Evolutionary conservation across 805 yeast genomes (phyloP).

Genomic region (Vanderwaltozyma verrucispora): DNA sequence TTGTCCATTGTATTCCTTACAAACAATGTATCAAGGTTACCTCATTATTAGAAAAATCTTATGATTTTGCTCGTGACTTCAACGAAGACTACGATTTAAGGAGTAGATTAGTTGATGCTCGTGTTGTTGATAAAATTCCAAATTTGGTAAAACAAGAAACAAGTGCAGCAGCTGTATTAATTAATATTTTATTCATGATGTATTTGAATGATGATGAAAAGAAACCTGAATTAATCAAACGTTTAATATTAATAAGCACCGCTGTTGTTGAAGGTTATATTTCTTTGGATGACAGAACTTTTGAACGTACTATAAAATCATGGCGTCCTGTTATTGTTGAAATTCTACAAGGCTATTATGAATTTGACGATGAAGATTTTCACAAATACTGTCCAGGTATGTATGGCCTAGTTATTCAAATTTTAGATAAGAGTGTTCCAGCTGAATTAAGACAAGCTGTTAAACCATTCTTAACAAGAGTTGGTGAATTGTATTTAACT

Average conservation of each 20-base stretch:
- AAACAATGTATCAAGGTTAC: constrained; percentile 51
- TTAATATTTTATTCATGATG: constrained; percentile 68
- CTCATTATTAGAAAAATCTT: constrained; percentile 52
- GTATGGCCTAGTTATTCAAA: constrained; percentile 47
- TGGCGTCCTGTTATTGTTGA: constrained; percentile 93
- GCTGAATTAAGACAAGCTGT: constrained; percentile 53
- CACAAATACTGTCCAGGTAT: constrained; percentile 44
- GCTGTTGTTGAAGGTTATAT: constrained; percentile 61
- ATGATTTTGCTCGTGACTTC: constrained; percentile 74
- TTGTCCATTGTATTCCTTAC: constrained; percentile 62
- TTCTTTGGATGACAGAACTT: constrained; percentile 58
- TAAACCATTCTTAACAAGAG: constrained; percentile 46
- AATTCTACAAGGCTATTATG: constrained; percentile 71
- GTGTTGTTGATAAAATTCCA: constrained; percentile 86
- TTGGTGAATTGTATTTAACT: constrained; percentile 38
- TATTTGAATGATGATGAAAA: constrained; percentile 42
- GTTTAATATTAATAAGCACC: constrained; percentile 56
- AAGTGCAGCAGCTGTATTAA: constrained; percentile 76
- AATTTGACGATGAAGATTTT: constrained; percentile 68
- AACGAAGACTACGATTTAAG: constrained; percentile 83
- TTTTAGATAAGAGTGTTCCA: constrained; percentile 52
- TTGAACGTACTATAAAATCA: constrained; percentile 69
- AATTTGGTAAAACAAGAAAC: constrained; percentile 88
- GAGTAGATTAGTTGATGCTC: constrained; percentile 82
- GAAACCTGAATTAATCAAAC: constrained; percentile 34